These are phyloP conservation scores for Pyrus betulifolia DNA, from an alignment of 306 rosid species.

Conservation along the genomic window DNA sequence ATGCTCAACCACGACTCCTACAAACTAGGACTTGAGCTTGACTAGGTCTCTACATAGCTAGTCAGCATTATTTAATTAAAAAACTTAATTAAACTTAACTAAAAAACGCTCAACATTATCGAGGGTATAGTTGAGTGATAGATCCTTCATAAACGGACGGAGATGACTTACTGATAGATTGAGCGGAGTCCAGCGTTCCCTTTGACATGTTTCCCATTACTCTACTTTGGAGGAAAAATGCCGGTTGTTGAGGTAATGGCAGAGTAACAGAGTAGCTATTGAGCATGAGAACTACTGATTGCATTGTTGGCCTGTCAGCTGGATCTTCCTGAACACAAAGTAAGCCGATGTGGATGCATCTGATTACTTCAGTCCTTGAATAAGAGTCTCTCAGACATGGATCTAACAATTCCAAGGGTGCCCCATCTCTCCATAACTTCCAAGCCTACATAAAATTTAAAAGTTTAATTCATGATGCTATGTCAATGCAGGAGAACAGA, in stretches of 20 bases:
- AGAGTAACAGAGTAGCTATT: slow-evolving; percentile 26
- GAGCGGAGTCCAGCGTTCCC: not conserved
- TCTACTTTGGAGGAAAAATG: slow-evolving; percentile 11
- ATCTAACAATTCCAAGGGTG: slow-evolving; percentile 23
- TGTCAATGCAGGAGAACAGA: not conserved
- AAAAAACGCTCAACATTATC: not conserved
- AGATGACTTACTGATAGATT: not conserved
- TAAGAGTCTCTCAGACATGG: slow-evolving; percentile 12
- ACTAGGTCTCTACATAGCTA: too few relatives aligned
- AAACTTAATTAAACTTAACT: too few relatives aligned
- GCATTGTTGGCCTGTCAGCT: slow-evolving; percentile 43
- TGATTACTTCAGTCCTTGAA: slow-evolving; percentile 21
- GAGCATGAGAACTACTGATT: slow-evolving; percentile 35
- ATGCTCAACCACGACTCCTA: too few relatives aligned
- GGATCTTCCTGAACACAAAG: slow-evolving; percentile 44
- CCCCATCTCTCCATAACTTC: slow-evolving; percentile 30
- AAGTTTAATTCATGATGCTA: too few relatives aligned
- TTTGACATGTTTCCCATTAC: not conserved
- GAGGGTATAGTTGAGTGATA: not conserved
- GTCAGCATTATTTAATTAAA: too few relatives aligned
- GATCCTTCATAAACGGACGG: not conserved
- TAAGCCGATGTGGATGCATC: slow-evolving; percentile 49
- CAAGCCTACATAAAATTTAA: slow-evolving; percentile 27
- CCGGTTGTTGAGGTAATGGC: slow-evolving; percentile 28
- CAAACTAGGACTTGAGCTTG: too few relatives aligned